Conservation (phyloP, 2,329 filamentous ascomycete species). For the Zymoseptoria ardabiliae region DNA sequence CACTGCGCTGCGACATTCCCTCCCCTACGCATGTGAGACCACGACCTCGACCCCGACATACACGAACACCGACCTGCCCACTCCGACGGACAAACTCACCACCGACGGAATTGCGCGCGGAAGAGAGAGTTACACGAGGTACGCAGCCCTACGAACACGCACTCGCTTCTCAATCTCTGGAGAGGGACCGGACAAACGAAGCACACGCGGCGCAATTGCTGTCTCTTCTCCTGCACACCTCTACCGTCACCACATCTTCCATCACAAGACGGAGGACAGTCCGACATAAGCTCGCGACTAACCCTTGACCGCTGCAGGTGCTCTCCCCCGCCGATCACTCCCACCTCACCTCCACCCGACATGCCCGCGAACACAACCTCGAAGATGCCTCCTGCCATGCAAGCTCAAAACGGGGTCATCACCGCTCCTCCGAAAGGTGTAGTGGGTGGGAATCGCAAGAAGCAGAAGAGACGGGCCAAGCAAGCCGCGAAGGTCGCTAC, state of each 20-base stretch:
- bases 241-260: slow-evolving; percentile 1
- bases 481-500: slow-evolving; percentile 60
- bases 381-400: slow-evolving; percentile 22
- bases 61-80: not conserved
- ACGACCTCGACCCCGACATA: not conserved
- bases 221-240: not conserved
- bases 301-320: slow-evolving; percentile 8
- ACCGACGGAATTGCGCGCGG: not conserved
- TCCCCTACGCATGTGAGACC: not conserved
- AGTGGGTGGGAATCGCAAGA: slow-evolving; percentile 72
- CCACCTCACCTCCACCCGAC: slow-evolving; percentile 21
- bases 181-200: not conserved
- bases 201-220: not conserved
- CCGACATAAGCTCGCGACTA: slow-evolving; percentile 7
- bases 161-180: not conserved
- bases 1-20: not conserved
- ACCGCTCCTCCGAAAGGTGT: slow-evolving; percentile 23
- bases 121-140: not conserved
- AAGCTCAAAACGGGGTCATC: slow-evolving; percentile 34
- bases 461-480: slow-evolving; percentile 87
- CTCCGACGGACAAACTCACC: not conserved
- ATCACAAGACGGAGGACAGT: not conserved
- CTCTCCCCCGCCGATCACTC: slow-evolving; percentile 18
- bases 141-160: not conserved
- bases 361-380: slow-evolving; percentile 11